These are phyloP conservation scores for Bryoglossum gracile DNA, from an alignment of 495 filamentous ascomycete species.

Conservation along the genomic window DNA sequence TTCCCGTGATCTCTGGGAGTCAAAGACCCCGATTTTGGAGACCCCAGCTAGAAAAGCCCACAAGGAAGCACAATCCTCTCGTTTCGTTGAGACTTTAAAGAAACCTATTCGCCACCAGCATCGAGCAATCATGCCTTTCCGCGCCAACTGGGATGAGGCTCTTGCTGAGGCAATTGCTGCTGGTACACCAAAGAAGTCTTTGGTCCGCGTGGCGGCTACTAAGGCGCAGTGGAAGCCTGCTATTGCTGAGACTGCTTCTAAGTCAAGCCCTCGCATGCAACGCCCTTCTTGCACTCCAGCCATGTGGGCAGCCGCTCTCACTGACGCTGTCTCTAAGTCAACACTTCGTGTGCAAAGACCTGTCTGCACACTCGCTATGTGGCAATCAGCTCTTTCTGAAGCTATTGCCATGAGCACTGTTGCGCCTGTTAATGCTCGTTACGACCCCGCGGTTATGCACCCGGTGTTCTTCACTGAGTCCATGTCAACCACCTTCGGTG, in stretches of 20 bases:
- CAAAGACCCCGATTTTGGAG: slow-evolving; percentile 7
- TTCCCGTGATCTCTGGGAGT: slow-evolving; percentile 15
- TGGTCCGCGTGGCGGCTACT: background rate
- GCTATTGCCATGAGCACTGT: slow-evolving; percentile 1
- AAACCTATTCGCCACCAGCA: slow-evolving; percentile 12
- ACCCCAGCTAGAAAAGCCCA: slow-evolving; percentile 2
- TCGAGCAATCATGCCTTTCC: slow-evolving; percentile 8
- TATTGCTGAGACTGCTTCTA: slow-evolving; percentile 10
- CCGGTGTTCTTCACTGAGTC: slow-evolving; percentile 18
- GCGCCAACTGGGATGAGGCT: slow-evolving; percentile 16
- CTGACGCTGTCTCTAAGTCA: slow-evolving; percentile 1
- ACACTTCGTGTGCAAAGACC: background rate
- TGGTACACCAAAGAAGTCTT: background rate
- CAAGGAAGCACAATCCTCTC: background rate
- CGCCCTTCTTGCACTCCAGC: background rate
- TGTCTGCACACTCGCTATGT: slow-evolving; percentile 4
- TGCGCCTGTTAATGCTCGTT: background rate
- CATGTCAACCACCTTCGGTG: background rate
- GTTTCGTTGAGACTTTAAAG: background rate
- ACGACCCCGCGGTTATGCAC: slow-evolving; percentile 10
- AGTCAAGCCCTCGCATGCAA: slow-evolving; percentile 2
- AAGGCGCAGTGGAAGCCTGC: slow-evolving; percentile 14
- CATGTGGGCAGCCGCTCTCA: slow-evolving; percentile 15
- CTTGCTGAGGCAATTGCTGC: slow-evolving; percentile 17
- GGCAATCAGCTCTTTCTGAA: background rate